Evolutionary conservation across 1,284 basidiomycete genomes (phyloP).

Genomic region (Leccinum olivaceoglutinosum): DNA sequence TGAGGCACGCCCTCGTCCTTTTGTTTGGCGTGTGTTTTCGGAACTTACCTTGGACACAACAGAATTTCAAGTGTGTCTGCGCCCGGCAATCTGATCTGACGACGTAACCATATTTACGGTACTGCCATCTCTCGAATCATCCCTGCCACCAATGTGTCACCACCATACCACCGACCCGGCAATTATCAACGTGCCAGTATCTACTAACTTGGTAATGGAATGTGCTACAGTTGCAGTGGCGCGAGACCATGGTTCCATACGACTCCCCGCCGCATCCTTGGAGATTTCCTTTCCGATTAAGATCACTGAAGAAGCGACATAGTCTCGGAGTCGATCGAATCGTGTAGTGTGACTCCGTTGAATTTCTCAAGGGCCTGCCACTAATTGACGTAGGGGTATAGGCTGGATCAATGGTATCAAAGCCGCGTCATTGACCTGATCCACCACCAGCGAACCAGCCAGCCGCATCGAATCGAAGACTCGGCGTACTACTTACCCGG

Average conservation of each 20-base stretch:
- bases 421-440: background rate
- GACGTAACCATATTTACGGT: background rate
- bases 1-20: background rate
- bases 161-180: background rate
- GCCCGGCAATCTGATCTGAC: slow-evolving; percentile 12
- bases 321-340: background rate
- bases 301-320: background rate
- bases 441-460: background rate
- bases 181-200: background rate
- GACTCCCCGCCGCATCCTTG: background rate
- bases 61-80: slow-evolving; percentile 8
- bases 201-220: background rate
- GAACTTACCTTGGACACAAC: background rate
- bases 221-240: background rate
- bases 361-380: background rate
- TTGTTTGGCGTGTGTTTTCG: background rate
- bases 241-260: background rate
- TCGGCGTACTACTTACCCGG: background rate
- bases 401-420: background rate
- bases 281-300: background rate
- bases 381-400: background rate
- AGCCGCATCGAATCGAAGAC: background rate
- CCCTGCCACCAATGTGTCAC: background rate
- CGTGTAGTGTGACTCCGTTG: background rate
- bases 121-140: slow-evolving; percentile 4